phyloP scores from a whole-genome alignment of 164 flowering plant genomes.

The Chloranthus sessilifolius region DNA sequence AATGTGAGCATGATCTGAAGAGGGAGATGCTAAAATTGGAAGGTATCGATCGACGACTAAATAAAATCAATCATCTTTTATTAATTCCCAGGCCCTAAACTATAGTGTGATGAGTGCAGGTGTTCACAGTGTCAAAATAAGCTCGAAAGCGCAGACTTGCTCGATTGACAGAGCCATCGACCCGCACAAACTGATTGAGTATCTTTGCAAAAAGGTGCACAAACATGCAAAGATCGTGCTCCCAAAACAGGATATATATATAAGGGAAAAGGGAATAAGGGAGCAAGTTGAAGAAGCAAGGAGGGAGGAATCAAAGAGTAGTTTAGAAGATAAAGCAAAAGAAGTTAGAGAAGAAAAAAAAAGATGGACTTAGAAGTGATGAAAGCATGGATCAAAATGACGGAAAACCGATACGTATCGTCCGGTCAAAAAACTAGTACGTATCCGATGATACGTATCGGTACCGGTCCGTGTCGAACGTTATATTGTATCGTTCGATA shows the following conservation, averaged over 20 bases:
- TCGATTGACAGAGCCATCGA: conserved; percentile 57
- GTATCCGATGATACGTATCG: no score
- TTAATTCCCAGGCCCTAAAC: background rate
- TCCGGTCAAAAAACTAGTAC: no score
- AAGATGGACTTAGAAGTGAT: conserved; percentile 27
- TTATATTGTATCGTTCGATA: no score
- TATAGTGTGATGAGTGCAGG: conserved; percentile 33
- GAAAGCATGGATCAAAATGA: no score
- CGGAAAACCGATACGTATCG: no score
- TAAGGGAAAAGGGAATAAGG: conserved; percentile 23
- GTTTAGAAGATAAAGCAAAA: conserved; percentile 7
- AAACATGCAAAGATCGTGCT: conserved; percentile 56
- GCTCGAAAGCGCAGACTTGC: conserved; percentile 51
- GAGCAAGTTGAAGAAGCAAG: conserved; percentile 8
- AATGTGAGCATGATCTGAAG: conserved; percentile 50
- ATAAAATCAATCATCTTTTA: background rate
- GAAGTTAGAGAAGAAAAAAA: conserved; percentile 21
- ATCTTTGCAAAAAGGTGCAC: conserved; percentile 42
- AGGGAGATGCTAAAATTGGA: conserved; percentile 40
- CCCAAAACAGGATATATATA: conserved; percentile 24
- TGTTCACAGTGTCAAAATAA: conserved; percentile 47
- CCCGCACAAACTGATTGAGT: conserved; percentile 32
- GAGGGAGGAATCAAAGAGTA: conserved; percentile 4
- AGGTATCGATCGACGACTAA: conserved; percentile 31
- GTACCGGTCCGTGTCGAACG: no score